Base-by-base conservation (phyloP, 495 filamentous ascomycete genomes). In the Podospora australis region DNA sequence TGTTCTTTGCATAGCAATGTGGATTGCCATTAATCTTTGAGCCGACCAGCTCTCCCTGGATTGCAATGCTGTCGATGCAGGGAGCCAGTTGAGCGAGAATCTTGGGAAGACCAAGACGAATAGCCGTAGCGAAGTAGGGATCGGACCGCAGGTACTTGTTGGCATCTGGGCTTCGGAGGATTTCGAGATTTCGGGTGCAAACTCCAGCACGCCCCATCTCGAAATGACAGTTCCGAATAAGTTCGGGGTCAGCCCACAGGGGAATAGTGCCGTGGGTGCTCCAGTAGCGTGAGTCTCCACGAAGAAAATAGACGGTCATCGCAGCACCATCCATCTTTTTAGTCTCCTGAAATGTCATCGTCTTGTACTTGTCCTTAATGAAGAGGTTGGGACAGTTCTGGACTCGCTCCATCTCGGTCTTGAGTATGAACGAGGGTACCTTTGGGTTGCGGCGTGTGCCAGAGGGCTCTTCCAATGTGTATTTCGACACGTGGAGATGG, bases 21-120 rank as follows among this genome's bases (percentile, higher is more conserved):
- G 48, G 53, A 36, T 66, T 66, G 4, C 53, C 53, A 0, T 39
- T 8, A 16, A 66, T 44, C 14, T 43, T 41, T 23, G 39, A 28
- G 5, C 65, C 65, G 13, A 62, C 52, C 0, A 66, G 44, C 50
- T 66, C 65, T 3, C 58, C 63, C 24, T 63, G 61, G 30, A 66
- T 42, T 3, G 52, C 60, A 4, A 68, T 46, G 35, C 34, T 36
- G n/a, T n/a, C n/a, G n/a, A n/a, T n/a, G n/a, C n/a, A n/a, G 17
- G 24, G 10, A 10, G 26, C 39, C 0, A 56, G 10, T 0, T 26
- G 3, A 0, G 44, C 9, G 3, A 64, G 53, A 39, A 50, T 50
- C 13, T 20, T 14, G 22, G 53, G 52, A 1, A 62, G 24, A 9
- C 43, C 21, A 1, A 24, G 2, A 28, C 36, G 9, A 60, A 4